These are phyloP conservation scores for Chlorella sp. DNA, from an alignment of 139 green algal species.

Conservation along the genomic window DNA sequence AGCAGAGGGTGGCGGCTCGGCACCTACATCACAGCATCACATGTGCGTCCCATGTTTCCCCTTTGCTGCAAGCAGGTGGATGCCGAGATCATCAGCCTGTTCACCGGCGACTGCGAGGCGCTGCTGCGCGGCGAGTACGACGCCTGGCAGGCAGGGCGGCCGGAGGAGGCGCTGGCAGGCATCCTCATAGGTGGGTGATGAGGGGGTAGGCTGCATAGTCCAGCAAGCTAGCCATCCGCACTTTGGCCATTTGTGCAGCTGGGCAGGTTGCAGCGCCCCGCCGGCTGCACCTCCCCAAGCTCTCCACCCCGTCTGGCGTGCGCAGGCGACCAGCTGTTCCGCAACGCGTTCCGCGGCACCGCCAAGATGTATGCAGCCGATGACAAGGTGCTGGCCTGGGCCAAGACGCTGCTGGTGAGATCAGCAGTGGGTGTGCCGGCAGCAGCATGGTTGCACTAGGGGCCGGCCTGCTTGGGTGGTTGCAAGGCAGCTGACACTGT, in stretches of 20 bases:
- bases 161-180: conserved; percentile 40
- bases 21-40: too few relatives aligned
- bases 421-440: not conserved
- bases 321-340: conserved; percentile 60
- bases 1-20: too few relatives aligned
- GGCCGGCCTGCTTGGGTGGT: too few relatives aligned
- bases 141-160: conserved; percentile 5
- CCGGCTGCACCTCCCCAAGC: too few relatives aligned
- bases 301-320: too few relatives aligned
- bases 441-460: not conserved
- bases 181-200: conserved; percentile 50
- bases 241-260: too few relatives aligned
- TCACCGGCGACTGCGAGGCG: conserved; percentile 22
- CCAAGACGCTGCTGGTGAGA: conserved; percentile 25
- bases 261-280: too few relatives aligned
- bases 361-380: conserved; percentile 53
- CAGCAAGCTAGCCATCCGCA: too few relatives aligned
- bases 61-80: conserved; percentile 7
- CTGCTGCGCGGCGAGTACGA: conserved; percentile 31
- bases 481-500: too few relatives aligned
- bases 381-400: conserved; percentile 49
- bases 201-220: too few relatives aligned
- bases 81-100: conserved; percentile 17
- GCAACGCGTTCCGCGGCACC: conserved; percentile 55
- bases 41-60: too few relatives aligned